Percentiles rank a stretch among this genome's conserved stretches.
Evolutionary conservation across 1,139 yeast genomes (phyloP).

Genomic region (Suhomyces chickasaworum): DNA sequence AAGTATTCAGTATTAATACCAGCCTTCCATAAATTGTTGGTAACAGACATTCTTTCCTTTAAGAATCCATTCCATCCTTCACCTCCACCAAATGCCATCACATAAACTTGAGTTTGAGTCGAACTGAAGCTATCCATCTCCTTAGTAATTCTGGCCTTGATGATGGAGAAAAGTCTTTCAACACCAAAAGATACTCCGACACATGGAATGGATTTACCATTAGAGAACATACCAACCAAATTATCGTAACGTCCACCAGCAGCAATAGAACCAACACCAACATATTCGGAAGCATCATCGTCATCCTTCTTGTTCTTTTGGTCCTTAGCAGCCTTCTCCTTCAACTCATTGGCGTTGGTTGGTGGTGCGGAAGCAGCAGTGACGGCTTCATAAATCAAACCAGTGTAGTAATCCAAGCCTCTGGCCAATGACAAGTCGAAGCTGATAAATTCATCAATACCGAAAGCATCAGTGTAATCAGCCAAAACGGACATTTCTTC

Average conservation of each 20-base stretch:
- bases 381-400: slow-evolving; percentile 93
- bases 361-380: slow-evolving; percentile 97
- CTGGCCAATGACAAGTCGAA: slow-evolving; percentile 95
- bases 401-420: slow-evolving; percentile 97
- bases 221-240: slow-evolving; percentile 94
- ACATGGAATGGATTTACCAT: slow-evolving; percentile 92
- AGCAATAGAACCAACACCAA: slow-evolving; percentile 97
- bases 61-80: slow-evolving; percentile 92
- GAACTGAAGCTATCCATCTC: slow-evolving; percentile 66
- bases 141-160: slow-evolving; percentile 69
- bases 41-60: slow-evolving; percentile 84
- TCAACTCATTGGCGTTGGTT: slow-evolving; percentile 64
- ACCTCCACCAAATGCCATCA: slow-evolving; percentile 99
- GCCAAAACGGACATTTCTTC: slow-evolving; percentile 76
- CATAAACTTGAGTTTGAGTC: slow-evolving; percentile 85
- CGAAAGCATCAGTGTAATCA: slow-evolving; percentile 80
- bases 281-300: slow-evolving; percentile 94
- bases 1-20: slow-evolving; percentile 90
- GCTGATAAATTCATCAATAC: slow-evolving; percentile 61
- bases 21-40: slow-evolving; percentile 80
- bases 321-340: slow-evolving; percentile 48
- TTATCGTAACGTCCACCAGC: slow-evolving; percentile 99
- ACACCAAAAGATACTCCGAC: slow-evolving; percentile 97
- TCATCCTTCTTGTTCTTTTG: slow-evolving; percentile 20
- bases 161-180: slow-evolving; percentile 87